Conservation (phyloP, 202 grass and related monocot genomes). For the Zoysia matrella region DNA sequence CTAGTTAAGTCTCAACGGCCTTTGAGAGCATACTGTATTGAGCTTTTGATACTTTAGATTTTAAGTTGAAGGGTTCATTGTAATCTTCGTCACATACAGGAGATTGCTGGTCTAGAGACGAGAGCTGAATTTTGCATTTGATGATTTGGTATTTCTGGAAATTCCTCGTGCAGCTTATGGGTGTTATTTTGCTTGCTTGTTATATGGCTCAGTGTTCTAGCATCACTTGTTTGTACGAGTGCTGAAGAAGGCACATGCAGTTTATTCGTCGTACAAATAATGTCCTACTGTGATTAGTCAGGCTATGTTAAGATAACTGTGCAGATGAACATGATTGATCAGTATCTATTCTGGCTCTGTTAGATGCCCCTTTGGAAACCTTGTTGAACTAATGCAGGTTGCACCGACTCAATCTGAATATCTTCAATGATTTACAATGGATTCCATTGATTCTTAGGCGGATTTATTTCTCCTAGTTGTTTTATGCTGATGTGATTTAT, state of each 20-base stretch:
- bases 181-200: slow-evolving; percentile 7
- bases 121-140: slow-evolving; percentile 12
- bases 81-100: slow-evolving; percentile 16
- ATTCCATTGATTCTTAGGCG: slow-evolving; percentile 21
- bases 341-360: slow-evolving; percentile 4
- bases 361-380: slow-evolving; percentile 15
- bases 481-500: slow-evolving; percentile 45
- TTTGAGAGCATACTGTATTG: background rate
- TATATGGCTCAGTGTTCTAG: slow-evolving; percentile 6
- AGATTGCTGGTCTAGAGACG: background rate
- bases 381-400: slow-evolving; percentile 12
- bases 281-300: slow-evolving; percentile 7
- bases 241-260: slow-evolving; percentile 8
- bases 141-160: slow-evolving; percentile 15
- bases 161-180: slow-evolving; percentile 17
- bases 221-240: slow-evolving; percentile 22
- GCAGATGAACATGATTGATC: slow-evolving; percentile 3
- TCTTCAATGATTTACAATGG: slow-evolving; percentile 15
- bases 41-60: slow-evolving; percentile 1
- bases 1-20: background rate
- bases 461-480: slow-evolving; percentile 15
- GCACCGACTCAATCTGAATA: background rate
- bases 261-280: slow-evolving; percentile 7
- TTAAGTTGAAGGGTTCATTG: background rate
- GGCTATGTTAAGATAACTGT: slow-evolving; percentile 17